A percentile compares a stretch with the other conserved stretches of the same genome.
These are phyloP conservation scores for Solanum tarapatanum DNA, from an alignment of 257 asterid species.

Conservation along the genomic window DNA sequence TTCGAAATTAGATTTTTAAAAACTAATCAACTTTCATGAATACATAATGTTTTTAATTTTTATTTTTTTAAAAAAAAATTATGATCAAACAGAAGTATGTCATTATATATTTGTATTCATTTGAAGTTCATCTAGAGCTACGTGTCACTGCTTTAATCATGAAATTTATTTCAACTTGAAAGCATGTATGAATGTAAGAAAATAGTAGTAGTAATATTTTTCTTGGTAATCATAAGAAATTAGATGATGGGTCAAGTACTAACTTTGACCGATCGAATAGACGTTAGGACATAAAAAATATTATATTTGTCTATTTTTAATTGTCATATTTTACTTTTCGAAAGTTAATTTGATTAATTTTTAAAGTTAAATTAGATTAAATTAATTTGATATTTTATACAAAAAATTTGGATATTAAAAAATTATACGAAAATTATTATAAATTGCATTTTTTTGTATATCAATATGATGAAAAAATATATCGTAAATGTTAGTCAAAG, in stretches of 20 bases:
- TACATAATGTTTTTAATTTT: no score
- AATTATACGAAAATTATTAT: no score
- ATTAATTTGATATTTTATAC: no score
- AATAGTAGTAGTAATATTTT: neutral
- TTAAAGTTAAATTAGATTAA: no score
- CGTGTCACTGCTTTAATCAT: neutral
- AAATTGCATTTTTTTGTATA: no score
- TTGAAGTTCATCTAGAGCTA: neutral
- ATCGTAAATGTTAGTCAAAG: no score
- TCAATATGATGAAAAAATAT: neutral
- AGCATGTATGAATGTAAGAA: neutral
- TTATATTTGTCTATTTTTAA: no score
- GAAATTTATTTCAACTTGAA: neutral
- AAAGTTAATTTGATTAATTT: no score
- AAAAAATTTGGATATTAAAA: no score
- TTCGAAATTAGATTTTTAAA: no score
- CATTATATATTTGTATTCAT: no score
- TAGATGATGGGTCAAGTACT: neutral
- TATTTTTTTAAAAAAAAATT: fast-evolving
- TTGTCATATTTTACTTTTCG: fast-evolving
- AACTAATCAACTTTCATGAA: neutral
- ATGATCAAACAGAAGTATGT: neutral
- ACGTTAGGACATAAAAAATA: neutral
- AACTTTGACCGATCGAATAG: neutral
- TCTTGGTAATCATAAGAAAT: neutral